phyloP scores from a whole-genome alignment of 306 rosid genomes.

The peach (Prunus persica) region Prunus_persica_NCBIv2 NC_034011.1:6152501-6153000 shows the following conservation, averaged over 20 bases:
- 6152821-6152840: background rate
- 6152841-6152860: background rate
- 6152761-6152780: background rate
- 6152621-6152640: conserved; percentile 48
- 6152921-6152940: background rate
- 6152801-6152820: background rate
- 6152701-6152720: conserved; percentile 11
- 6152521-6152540: conserved; percentile 72
- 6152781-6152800: no score
- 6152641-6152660: conserved; percentile 93
- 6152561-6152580: conserved; percentile 1
- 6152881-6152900: no score
- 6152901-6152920: background rate
- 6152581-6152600: background rate
- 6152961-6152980: background rate
- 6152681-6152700: conserved; percentile 89
- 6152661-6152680: conserved; percentile 96
- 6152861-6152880: no score
- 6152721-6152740: background rate
- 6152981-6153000: background rate
- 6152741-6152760: background rate
- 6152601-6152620: background rate
- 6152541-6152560: conserved; percentile 51
- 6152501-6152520: conserved; percentile 75
- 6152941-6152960: no score